These are phyloP conservation scores for Verticillium zaregamsianum DNA, from an alignment of 2,329 filamentous ascomycete species.

Conservation along the genomic window DNA sequence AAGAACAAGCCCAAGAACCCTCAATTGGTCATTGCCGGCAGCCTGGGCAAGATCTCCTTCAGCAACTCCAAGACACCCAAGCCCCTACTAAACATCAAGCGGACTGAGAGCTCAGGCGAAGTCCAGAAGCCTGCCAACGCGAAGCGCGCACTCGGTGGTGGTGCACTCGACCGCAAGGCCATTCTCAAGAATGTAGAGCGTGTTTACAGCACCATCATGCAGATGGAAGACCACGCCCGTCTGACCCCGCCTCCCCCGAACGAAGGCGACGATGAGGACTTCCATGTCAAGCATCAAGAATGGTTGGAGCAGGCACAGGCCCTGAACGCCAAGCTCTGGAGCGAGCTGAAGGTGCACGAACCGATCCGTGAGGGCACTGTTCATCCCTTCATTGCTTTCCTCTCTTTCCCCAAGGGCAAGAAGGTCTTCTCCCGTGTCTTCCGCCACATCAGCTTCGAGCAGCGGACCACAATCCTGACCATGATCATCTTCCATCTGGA, in stretches of 20 bases:
- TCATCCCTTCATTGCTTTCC: slow-evolving; percentile 93
- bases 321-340: slow-evolving; percentile 82
- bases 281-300: slow-evolving; percentile 70
- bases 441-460: slow-evolving; percentile 85
- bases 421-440: slow-evolving; percentile 94
- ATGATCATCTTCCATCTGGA: slow-evolving; percentile 95
- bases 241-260: slow-evolving; percentile 63
- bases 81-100: slow-evolving; percentile 92
- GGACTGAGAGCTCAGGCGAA: slow-evolving; percentile 65
- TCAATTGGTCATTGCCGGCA: slow-evolving; percentile 92
- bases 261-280: slow-evolving; percentile 61
- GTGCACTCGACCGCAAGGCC: slow-evolving; percentile 71
- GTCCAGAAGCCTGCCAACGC: slow-evolving; percentile 46
- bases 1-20: slow-evolving; percentile 98
- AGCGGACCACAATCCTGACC: slow-evolving; percentile 90
- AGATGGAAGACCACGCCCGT: slow-evolving; percentile 88
- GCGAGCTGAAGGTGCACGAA: slow-evolving; percentile 85
- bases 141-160: slow-evolving; percentile 31
- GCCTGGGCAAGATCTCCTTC: slow-evolving; percentile 95
- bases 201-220: slow-evolving; percentile 85
- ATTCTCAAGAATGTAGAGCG: slow-evolving; percentile 83
- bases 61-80: slow-evolving; percentile 98
- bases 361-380: slow-evolving; percentile 73
- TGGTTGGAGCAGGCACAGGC: slow-evolving; percentile 69
- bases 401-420: slow-evolving; percentile 94